phyloP scores from a whole-genome alignment of 345 rosid genomes.

The Eucalyptus sideroxylon region DNA sequence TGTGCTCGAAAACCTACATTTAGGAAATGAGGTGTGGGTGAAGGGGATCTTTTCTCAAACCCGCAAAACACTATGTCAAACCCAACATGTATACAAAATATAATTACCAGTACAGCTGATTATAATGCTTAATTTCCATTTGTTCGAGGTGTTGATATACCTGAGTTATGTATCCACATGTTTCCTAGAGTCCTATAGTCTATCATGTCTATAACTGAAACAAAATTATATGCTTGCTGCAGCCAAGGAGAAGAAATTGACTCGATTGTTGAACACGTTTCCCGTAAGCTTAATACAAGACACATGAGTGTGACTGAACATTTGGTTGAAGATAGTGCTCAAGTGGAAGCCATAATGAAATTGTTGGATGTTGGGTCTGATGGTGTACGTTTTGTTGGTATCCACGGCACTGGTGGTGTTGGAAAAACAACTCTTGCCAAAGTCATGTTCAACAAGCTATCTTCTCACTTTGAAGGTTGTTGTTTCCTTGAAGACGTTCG shows the following conservation, averaged over 20 bases:
- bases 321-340: background rate
- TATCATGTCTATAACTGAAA: background rate
- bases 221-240: background rate
- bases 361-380: background rate
- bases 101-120: background rate
- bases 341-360: background rate
- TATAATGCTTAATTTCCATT: background rate
- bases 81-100: background rate
- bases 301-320: background rate
- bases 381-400: background rate
- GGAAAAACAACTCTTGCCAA: background rate
- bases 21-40: background rate
- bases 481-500: constrained; percentile 11
- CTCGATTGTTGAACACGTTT: background rate
- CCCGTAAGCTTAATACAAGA: background rate
- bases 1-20: background rate
- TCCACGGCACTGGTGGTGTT: background rate
- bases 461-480: background rate
- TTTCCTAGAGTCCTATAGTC: background rate
- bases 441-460: background rate
- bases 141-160: fast-evolving
- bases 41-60: background rate
- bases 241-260: background rate
- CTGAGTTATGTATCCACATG: background rate
- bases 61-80: background rate